A percentile compares a stretch with the other conserved stretches of the same genome.
Conservation (phyloP, 1,139 yeast species). For the Yamadazyma kanchanaburiensis region DNA sequence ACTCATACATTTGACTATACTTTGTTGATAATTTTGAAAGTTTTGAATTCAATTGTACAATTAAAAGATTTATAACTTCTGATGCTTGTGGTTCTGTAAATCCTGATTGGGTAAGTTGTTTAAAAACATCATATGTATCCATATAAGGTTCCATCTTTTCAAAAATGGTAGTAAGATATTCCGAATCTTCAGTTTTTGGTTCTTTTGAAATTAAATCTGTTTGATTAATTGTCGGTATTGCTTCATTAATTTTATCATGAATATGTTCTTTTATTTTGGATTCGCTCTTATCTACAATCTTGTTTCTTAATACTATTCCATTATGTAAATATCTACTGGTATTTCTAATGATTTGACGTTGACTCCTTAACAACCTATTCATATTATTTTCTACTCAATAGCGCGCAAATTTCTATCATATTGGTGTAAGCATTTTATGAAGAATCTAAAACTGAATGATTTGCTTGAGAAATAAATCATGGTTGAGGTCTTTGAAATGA, state of each 20-base stretch:
- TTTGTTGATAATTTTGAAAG: constrained; percentile 55
- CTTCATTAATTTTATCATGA: background rate
- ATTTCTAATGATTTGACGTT: too few species aligned
- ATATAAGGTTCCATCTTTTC: constrained; percentile 48
- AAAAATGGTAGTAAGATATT: constrained; percentile 31
- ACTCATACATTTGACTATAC: constrained; percentile 63
- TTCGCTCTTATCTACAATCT: too few species aligned
- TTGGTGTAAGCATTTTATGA: constrained; percentile 6
- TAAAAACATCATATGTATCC: constrained; percentile 48
- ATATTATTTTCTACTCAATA: too few species aligned
- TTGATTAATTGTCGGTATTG: constrained; percentile 2
- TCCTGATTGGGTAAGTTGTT: constrained; percentile 40
- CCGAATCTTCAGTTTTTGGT: too few species aligned
- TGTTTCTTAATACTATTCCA: too few species aligned
- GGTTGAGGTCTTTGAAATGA: too few species aligned
- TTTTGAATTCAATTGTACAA: constrained; percentile 49
- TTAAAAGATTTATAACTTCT: constrained; percentile 46
- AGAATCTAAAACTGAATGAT: constrained; percentile 4
- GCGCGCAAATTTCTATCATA: constrained; percentile 1
- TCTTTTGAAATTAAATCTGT: too few species aligned
- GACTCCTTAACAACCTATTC: too few species aligned
- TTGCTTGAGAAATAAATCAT: background rate
- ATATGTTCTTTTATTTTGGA: too few species aligned
- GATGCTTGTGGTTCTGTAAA: constrained; percentile 55
- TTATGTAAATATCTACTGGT: too few species aligned